Conservation (phyloP, 352 stramenopile species). For the Elongisporangium prolatum region DNA sequence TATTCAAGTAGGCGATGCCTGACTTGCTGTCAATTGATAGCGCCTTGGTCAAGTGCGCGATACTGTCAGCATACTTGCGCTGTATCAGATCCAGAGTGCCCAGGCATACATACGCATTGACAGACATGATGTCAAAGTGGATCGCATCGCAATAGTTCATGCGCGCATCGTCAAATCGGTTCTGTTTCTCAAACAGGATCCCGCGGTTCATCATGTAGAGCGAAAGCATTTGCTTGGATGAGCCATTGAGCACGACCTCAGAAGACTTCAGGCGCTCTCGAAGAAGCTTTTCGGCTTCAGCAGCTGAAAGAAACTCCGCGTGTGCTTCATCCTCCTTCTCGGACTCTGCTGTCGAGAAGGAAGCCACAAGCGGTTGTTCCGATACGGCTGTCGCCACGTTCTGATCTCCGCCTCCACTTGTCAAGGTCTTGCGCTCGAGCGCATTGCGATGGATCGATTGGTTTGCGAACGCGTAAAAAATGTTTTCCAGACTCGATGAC, state of each 20-base stretch:
- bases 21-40: constrained; percentile 43
- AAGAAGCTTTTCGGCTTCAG: constrained; percentile 5
- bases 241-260: constrained; percentile 27
- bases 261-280: constrained; percentile 2
- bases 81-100: constrained; percentile 55
- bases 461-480: constrained; percentile 59
- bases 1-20: constrained; percentile 57
- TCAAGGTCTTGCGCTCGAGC: constrained; percentile 47
- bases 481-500: constrained; percentile 51
- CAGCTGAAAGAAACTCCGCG: not conserved
- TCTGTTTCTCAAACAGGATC: constrained; percentile 54
- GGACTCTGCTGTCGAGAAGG: not conserved
- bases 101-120: constrained; percentile 46
- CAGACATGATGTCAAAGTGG: constrained; percentile 64
- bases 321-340: not conserved
- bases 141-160: constrained; percentile 58
- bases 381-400: not conserved
- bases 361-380: not conserved
- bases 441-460: constrained; percentile 46
- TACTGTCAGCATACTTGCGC: constrained; percentile 28
- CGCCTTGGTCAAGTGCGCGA: constrained; percentile 28
- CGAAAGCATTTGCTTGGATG: constrained; percentile 57
- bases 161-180: constrained; percentile 34
- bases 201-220: constrained; percentile 73
- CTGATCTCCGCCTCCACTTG: constrained; percentile 16